Conservation (phyloP, 331 rosid genomes). For the Cucumis variabilis region DNA sequence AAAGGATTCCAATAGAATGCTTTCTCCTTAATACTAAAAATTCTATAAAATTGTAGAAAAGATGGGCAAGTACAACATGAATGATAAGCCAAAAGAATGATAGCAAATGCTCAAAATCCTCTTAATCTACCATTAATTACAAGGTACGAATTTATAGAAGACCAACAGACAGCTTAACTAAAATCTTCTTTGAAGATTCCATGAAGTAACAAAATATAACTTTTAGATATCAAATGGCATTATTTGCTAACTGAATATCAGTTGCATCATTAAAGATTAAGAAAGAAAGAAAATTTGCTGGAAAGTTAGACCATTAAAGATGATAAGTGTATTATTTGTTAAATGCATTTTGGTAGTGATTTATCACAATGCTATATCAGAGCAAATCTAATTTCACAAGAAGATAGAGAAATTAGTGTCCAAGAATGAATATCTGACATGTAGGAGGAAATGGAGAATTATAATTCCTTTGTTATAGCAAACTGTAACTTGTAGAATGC, state of each 20-base stretch:
- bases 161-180: neutral
- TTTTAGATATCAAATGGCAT: neutral
- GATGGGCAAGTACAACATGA: neutral
- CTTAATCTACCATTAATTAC: neutral
- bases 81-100: neutral
- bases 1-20: neutral
- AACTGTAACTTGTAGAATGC: neutral
- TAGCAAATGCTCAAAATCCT: neutral
- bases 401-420: neutral
- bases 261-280: neutral
- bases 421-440: neutral
- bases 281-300: too few species aligned
- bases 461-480: neutral
- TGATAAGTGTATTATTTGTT: neutral
- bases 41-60: neutral
- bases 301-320: too few species aligned
- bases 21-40: neutral
- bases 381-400: constrained; percentile 16
- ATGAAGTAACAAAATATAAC: neutral
- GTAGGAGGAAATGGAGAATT: constrained; percentile 3
- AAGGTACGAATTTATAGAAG: too few species aligned
- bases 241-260: neutral
- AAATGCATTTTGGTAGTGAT: neutral
- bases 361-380: neutral
- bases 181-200: neutral